Conservation (phyloP, 306 rosid species). For the Trifolium subterraneum region DNA sequence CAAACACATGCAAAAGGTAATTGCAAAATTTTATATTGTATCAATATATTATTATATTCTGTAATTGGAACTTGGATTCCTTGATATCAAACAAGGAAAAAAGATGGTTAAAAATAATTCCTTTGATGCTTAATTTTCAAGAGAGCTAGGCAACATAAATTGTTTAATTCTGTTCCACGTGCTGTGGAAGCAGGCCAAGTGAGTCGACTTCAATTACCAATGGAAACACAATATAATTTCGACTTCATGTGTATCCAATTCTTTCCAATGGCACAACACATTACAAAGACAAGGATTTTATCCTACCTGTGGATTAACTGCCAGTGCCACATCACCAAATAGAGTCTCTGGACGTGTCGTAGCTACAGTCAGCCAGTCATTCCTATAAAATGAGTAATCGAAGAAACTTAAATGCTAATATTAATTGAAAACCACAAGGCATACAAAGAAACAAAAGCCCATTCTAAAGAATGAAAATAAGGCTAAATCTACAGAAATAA, state of each 20-base stretch:
- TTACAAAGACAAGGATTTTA: slow-evolving; percentile 31
- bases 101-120: slow-evolving; percentile 19
- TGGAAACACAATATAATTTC: slow-evolving; percentile 5
- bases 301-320: slow-evolving; percentile 86
- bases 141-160: slow-evolving; percentile 16
- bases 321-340: slow-evolving; percentile 97
- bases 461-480: slow-evolving; percentile 8
- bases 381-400: slow-evolving; percentile 52
- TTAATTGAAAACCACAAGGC: slow-evolving; percentile 14
- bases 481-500: neutral
- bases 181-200: neutral
- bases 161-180: slow-evolving; percentile 6
- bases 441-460: slow-evolving; percentile 26
- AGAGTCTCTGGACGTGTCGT: slow-evolving; percentile 97
- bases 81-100: neutral
- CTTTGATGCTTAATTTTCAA: neutral
- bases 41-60: no score
- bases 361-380: slow-evolving; percentile 87
- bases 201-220: slow-evolving; percentile 27
- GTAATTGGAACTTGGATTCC: neutral
- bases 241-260: neutral
- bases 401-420: slow-evolving; percentile 30
- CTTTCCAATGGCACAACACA: slow-evolving; percentile 15
- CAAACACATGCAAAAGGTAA: no score
- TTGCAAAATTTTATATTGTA: no score